phyloP scores from a whole-genome alignment of 768 basidiomycete genomes.

The Trametes gibbosa region DNA sequence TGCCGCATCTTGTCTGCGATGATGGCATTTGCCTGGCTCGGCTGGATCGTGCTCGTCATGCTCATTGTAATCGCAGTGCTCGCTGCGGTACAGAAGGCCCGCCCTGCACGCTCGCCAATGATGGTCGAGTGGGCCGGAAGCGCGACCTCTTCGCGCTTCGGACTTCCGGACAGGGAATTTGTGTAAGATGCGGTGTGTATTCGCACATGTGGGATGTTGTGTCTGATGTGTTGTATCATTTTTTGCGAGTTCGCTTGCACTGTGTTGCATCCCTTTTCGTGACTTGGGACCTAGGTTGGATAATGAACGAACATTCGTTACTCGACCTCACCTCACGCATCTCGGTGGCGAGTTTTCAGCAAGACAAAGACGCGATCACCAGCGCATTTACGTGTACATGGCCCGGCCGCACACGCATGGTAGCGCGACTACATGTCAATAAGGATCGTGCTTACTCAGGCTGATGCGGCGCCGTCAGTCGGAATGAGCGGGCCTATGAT shows the following conservation, averaged over 20 bases:
- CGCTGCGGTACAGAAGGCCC: conserved; percentile 8
- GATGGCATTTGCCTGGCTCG: conserved; percentile 33
- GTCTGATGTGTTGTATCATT: not conserved
- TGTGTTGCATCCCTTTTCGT: not conserved
- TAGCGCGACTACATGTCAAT: no score
- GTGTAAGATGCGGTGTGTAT: not conserved
- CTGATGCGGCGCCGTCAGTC: no score
- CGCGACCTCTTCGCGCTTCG: not conserved
- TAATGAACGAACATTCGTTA: no score
- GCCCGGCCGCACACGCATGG: no score
- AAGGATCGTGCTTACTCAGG: no score
- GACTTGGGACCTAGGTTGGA: no score
- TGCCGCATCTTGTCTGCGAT: conserved; percentile 31
- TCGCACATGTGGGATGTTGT: not conserved
- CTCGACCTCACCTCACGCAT: no score
- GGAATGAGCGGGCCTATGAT: no score
- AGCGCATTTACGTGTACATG: no score
- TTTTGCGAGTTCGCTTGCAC: not conserved
- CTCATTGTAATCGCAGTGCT: conserved; percentile 24
- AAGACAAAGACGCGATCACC: no score
- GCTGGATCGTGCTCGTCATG: conserved; percentile 25
- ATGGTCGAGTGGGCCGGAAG: conserved; percentile 19
- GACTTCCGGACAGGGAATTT: not conserved
- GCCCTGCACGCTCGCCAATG: not conserved
- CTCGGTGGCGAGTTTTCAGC: no score